Evolutionary conservation across 306 rosid species (phyloP).

Genomic region (Hippophae tibetana): DNA sequence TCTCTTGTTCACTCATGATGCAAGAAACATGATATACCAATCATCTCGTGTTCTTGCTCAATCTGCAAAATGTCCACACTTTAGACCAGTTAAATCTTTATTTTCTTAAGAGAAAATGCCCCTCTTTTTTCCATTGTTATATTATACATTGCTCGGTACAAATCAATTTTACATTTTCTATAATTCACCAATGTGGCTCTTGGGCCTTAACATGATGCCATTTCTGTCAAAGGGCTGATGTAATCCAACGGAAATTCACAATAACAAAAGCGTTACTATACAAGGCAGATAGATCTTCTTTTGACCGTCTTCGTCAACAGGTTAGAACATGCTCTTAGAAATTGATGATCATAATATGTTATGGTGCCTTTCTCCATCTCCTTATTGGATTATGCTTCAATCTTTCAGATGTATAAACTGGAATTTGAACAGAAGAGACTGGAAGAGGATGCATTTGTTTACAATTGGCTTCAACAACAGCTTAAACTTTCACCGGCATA

Average conservation of each 20-base stretch:
- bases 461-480: conserved; percentile 86
- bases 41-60: too few species aligned
- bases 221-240: conserved; percentile 55
- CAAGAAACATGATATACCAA: too few species aligned
- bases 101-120: not conserved
- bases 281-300: conserved; percentile 83
- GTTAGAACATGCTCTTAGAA: conserved; percentile 26
- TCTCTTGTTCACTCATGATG: not conserved
- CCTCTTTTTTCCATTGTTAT: too few species aligned
- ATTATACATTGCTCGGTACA: too few species aligned
- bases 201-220: not conserved
- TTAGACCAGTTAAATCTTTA: not conserved
- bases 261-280: conserved; percentile 63
- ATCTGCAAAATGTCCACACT: not conserved
- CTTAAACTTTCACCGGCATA: conserved; percentile 88
- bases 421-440: conserved; percentile 74
- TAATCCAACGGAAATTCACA: conserved; percentile 66
- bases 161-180: too few species aligned
- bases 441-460: conserved; percentile 85
- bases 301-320: conserved; percentile 78
- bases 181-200: not conserved
- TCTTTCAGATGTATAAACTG: conserved; percentile 69
- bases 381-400: conserved; percentile 11
- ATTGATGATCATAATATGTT: not conserved
- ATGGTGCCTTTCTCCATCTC: conserved; percentile 11